Conservation (phyloP, 371 early-diverging fungal species). For the Phascolomyces articulosus region DNA sequence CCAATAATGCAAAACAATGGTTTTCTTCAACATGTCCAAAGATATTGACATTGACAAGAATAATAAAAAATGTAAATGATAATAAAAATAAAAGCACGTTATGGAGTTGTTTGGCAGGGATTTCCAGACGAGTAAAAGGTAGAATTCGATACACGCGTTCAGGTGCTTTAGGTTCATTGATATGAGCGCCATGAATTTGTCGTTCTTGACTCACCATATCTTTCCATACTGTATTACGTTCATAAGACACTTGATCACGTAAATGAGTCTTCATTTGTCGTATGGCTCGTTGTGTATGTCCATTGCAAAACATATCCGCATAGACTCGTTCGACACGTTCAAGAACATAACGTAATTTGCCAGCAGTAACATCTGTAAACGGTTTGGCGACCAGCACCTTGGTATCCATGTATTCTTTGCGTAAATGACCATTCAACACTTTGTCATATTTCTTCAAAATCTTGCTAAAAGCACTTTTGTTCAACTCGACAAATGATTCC, state of each 20-base stretch:
- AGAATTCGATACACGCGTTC: conserved; percentile 34
- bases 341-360: conserved; percentile 40
- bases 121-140: conserved; percentile 11
- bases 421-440: conserved; percentile 58
- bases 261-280: conserved; percentile 64
- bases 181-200: conserved; percentile 42
- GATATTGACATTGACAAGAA: conserved; percentile 51
- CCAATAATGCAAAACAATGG: conserved; percentile 62
- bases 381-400: conserved; percentile 54
- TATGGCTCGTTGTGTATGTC: conserved; percentile 51
- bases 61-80: conserved; percentile 56
- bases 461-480: conserved; percentile 90
- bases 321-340: conserved; percentile 53
- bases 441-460: conserved; percentile 96
- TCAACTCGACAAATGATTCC: conserved; percentile 83
- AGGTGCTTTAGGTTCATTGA: conserved; percentile 22
- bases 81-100: conserved; percentile 27
- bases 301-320: conserved; percentile 56
- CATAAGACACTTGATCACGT: conserved; percentile 75
- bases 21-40: conserved; percentile 61
- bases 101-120: conserved; percentile 21
- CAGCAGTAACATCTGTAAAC: conserved; percentile 46
- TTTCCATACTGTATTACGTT: conserved; percentile 81
- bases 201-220: conserved; percentile 79
- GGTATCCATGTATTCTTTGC: conserved; percentile 43